Evolutionary conservation across 78 protist species (phyloP).

Genomic region (Dictyostelium capitatum): DNA sequence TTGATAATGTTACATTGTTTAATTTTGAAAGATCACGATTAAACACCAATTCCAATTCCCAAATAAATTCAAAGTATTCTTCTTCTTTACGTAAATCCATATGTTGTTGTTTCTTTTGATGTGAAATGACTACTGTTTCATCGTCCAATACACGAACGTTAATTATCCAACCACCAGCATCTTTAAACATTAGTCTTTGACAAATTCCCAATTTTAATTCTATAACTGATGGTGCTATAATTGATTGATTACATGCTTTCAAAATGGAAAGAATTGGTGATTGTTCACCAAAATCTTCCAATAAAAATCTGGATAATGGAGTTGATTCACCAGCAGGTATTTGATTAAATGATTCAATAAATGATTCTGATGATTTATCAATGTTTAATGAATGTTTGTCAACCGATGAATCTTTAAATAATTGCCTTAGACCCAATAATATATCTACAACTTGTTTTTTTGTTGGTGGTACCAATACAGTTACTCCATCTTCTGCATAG

Average conservation of each 20-base stretch:
- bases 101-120: slow-evolving; percentile 67
- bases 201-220: slow-evolving; percentile 53
- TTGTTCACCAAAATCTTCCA: slow-evolving; percentile 8
- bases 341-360: background rate
- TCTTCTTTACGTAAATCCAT: slow-evolving; percentile 60
- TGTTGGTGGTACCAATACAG: background rate
- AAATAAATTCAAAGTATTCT: slow-evolving; percentile 62
- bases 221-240: slow-evolving; percentile 75
- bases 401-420: background rate
- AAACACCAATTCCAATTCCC: slow-evolving; percentile 72
- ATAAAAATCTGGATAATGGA: background rate
- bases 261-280: slow-evolving; percentile 36
- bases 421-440: background rate
- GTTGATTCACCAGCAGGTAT: background rate
- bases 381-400: background rate
- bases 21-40: slow-evolving; percentile 26
- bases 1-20: slow-evolving; percentile 55
- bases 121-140: slow-evolving; percentile 40
- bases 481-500: too few species aligned
- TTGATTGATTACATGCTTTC: slow-evolving; percentile 64
- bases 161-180: slow-evolving; percentile 73
- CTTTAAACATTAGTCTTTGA: slow-evolving; percentile 43
- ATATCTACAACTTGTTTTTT: slow-evolving; percentile 36
- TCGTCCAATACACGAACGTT: background rate
- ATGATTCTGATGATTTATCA: background rate